These are phyloP conservation scores for Musa balbisiana DNA, from an alignment of 202 grass and related monocot genomes.

Conservation along the genomic window DNA sequence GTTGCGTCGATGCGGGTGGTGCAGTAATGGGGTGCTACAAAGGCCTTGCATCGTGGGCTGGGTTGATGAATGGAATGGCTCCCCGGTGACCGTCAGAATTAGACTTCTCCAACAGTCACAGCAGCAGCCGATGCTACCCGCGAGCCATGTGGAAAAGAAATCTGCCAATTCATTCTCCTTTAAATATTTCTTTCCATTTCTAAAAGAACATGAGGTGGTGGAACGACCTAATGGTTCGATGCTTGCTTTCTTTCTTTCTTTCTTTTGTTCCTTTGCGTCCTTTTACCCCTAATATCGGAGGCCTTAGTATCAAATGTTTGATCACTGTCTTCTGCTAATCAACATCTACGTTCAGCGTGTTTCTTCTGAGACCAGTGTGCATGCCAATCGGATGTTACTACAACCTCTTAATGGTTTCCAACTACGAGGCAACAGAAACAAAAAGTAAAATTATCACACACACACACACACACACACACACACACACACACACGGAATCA, in stretches of 20 bases:
- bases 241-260: not conserved
- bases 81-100: not conserved
- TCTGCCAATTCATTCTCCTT: not conserved
- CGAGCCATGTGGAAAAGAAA: too few species aligned
- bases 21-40: not conserved
- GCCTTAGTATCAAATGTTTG: too few species aligned
- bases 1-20: not conserved
- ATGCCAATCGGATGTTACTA: too few species aligned
- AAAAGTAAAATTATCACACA: too few species aligned
- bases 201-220: not conserved
- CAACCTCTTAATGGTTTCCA: too few species aligned
- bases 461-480: too few species aligned
- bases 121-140: not conserved
- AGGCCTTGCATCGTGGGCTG: conserved; percentile 6
- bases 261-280: not conserved
- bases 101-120: not conserved
- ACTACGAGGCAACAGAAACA: too few species aligned
- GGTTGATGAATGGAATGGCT: conserved; percentile 4
- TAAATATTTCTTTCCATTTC: not conserved
- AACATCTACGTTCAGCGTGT: too few species aligned
- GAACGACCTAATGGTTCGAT: not conserved
- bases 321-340: too few species aligned
- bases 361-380: too few species aligned
- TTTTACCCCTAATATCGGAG: not conserved
- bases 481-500: too few species aligned